Conservation (phyloP, 148 eudicot species). For the Fagopyrum homotropicum region DNA sequence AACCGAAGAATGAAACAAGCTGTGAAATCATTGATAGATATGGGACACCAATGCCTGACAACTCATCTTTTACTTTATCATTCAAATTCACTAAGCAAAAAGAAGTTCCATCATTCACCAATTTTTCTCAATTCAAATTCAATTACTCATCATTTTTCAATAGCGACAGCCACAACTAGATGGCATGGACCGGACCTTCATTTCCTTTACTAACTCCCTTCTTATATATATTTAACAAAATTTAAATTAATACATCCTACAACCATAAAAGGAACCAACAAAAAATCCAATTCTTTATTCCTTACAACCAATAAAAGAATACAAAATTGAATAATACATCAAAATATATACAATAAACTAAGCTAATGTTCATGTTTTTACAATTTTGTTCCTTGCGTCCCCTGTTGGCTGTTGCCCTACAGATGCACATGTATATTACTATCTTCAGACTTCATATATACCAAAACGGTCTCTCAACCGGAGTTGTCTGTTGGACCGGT, state of each 20-base stretch:
- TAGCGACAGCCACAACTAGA: slow-evolving; percentile 1
- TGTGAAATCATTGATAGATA: not conserved
- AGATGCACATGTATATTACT: not conserved
- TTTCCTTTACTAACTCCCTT: not conserved
- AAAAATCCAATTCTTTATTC: not conserved
- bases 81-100: not conserved
- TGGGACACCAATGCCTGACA: not conserved
- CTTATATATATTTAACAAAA: not conserved
- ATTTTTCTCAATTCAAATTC: slow-evolving; percentile 1
- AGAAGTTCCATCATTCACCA: slow-evolving; percentile 1
- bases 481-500: not conserved
- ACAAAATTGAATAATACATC: not conserved
- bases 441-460: not conserved
- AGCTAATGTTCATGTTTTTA: not conserved
- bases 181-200: slow-evolving; percentile 8
- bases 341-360: not conserved
- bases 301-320: not conserved
- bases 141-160: not conserved
- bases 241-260: no score
- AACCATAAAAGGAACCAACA: not conserved
- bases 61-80: not conserved
- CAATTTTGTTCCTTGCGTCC: not conserved
- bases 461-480: not conserved
- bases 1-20: not conserved
- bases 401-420: not conserved